phyloP scores from a whole-genome alignment of 805 yeast species.

The Metschnikowia shivogae region DNA sequence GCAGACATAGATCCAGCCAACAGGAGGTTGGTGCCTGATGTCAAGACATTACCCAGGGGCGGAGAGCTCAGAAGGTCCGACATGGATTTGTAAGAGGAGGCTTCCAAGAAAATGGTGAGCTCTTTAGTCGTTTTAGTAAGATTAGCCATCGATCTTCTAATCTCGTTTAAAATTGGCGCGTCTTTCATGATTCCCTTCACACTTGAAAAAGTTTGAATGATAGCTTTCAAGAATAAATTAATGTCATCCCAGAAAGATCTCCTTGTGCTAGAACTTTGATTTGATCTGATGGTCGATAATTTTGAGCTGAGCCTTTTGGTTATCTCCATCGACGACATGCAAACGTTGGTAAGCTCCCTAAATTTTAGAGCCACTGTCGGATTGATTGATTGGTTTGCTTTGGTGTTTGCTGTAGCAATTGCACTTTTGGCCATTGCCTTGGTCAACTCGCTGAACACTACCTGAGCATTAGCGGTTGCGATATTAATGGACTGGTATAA shows the following conservation, averaged over 20 bases:
- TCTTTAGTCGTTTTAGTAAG: constrained; percentile 89
- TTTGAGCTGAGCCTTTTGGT: constrained; percentile 61
- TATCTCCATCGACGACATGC: constrained; percentile 77
- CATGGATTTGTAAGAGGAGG: constrained; percentile 20
- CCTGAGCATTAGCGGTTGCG: constrained; percentile 66
- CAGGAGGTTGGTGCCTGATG: constrained; percentile 1
- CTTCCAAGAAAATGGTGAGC: constrained; percentile 78
- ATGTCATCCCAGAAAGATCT: constrained; percentile 80
- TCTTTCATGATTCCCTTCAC: constrained; percentile 81
- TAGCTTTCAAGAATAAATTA: constrained; percentile 74
- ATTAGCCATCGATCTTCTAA: constrained; percentile 72
- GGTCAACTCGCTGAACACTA: constrained; percentile 72
- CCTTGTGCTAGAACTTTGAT: constrained; percentile 48
- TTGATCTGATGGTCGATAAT: constrained; percentile 47
- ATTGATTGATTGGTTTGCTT: constrained; percentile 22
- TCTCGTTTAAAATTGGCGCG: constrained; percentile 73
- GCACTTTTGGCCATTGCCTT: constrained; percentile 65
- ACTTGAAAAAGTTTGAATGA: constrained; percentile 76
- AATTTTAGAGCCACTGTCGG: constrained; percentile 57
- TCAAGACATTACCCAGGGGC: constrained; percentile 5
- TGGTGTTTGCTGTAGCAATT: constrained; percentile 37
- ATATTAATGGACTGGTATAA: constrained; percentile 59
- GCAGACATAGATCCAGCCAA: constrained; percentile 2
- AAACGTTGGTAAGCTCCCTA: constrained; percentile 71
- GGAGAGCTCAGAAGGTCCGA: constrained; percentile 13